Conservation (phyloP, 2,329 filamentous ascomycete species). For the Thelonectria olida region DNA sequence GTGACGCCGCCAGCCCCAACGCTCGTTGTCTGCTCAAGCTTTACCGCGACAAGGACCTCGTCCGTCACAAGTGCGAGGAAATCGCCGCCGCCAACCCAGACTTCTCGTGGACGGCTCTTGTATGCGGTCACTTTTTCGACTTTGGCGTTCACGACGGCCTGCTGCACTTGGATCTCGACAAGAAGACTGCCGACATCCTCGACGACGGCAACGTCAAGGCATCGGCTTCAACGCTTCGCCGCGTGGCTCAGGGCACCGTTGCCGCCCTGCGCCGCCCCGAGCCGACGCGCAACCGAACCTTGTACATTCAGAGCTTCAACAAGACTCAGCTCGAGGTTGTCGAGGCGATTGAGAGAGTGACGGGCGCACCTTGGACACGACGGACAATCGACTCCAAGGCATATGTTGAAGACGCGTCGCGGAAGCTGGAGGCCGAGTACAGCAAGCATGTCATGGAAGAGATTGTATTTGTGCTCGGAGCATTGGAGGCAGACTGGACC, state of each 20-base stretch:
- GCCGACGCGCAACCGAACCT: slow-evolving; percentile 59
- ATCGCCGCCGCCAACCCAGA: slow-evolving; percentile 44
- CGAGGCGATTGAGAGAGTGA: slow-evolving; percentile 59
- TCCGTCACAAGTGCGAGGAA: slow-evolving; percentile 43
- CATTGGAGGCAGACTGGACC: slow-evolving; percentile 60
- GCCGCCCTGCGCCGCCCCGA: slow-evolving; percentile 59
- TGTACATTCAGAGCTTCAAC: slow-evolving; percentile 58
- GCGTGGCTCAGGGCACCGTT: slow-evolving; percentile 59
- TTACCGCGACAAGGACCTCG: slow-evolving; percentile 47
- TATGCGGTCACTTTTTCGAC: slow-evolving; percentile 59
- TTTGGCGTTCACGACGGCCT: slow-evolving; percentile 54
- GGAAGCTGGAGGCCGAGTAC: slow-evolving; percentile 49
- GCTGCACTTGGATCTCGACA: slow-evolving; percentile 55
- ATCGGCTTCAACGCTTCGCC: slow-evolving; percentile 58
- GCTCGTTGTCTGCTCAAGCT: slow-evolving; percentile 44
- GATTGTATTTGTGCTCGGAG: slow-evolving; percentile 59
- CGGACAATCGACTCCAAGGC: slow-evolving; percentile 47
- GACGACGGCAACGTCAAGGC: slow-evolving; percentile 62
- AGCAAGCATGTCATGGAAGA: slow-evolving; percentile 51
- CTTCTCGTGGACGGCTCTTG: slow-evolving; percentile 61
- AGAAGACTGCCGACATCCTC: slow-evolving; percentile 54
- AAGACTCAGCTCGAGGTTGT: slow-evolving; percentile 59
- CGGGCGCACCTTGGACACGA: slow-evolving; percentile 51
- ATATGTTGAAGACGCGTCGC: slow-evolving; percentile 50
- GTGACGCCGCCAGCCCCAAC: slow-evolving; percentile 48